Evolutionary conservation across 129 eudicot species (phyloP), one percentile per base, ranked within the genome.

Genomic region (Smallanthus sonchifolius): DNA sequence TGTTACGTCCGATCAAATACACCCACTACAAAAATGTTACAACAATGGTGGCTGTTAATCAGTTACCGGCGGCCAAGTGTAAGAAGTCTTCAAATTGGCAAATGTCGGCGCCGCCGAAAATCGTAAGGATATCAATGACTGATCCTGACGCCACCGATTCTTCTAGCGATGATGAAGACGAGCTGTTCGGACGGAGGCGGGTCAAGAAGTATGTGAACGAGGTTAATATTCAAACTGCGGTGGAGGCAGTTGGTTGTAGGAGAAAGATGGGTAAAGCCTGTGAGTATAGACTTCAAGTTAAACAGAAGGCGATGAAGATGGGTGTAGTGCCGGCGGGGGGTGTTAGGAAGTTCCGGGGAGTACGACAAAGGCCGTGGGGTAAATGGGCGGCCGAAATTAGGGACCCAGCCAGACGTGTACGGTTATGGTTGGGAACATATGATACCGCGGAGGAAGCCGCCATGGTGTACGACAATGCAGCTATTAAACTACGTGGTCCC

Each of bases 301-400:
- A 77, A 4, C 73, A 72, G 28, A 59, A 80, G 14, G 80, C 66
- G 16, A 70, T 77, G 69, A 81, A 81, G 86, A 54, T 60, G 9
- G 28, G 81, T n/a, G 66, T 77, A 13, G 39, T 63, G 16, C 44
- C 75, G 42, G 77, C 59, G 9, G 96, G 84, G 1, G 71, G 74
- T 5, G 81, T 64, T 16, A 69, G 88, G 64, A 94, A 94, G 84
- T 94, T 75, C 40, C 86, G 97, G 2, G 99, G 99, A 0, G 99
- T 91, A 7, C 74, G 98, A 44, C 98, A 93, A 55, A 65, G 98
- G 67, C 98, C 98, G 5, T 93, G 96, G 98, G 98, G 99, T 0
- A 94, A 94, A 66, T 94, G 97, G 97, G 97, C 97, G 2, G 99
- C 99, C 0, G 99, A 94, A 70, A 94, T 94, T 6, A 74, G 99